Percentiles rank a stretch among this genome's conserved stretches.
Conservation (phyloP, 1,139 yeast species). For the Diutina sp. region DNA sequence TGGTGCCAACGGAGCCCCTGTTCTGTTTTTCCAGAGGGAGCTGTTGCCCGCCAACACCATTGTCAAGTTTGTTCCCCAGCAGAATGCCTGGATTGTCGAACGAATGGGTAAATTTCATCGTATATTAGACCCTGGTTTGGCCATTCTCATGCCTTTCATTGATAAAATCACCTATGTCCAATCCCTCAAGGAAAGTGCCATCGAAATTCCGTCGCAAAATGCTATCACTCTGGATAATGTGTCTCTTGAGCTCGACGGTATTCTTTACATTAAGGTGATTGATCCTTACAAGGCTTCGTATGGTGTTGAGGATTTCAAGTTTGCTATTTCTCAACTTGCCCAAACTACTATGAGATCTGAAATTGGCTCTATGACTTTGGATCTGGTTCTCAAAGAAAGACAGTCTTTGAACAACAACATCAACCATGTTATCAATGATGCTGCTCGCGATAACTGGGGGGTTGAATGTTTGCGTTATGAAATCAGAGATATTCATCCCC, state of each 20-base stretch:
- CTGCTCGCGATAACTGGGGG: slow-evolving; percentile 75
- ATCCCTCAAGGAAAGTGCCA: slow-evolving; percentile 68
- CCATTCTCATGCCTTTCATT: slow-evolving; percentile 56
- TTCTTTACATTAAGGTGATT: slow-evolving; percentile 60
- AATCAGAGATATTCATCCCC: slow-evolving; percentile 83
- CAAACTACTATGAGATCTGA: slow-evolving; percentile 88
- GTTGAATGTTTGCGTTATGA: slow-evolving; percentile 76
- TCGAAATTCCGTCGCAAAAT: slow-evolving; percentile 73
- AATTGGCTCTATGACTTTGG: slow-evolving; percentile 72
- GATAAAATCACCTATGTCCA: slow-evolving; percentile 76
- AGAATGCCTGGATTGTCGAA: slow-evolving; percentile 85
- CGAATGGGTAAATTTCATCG: slow-evolving; percentile 80
- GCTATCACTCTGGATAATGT: slow-evolving; percentile 85
- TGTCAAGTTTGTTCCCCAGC: slow-evolving; percentile 75
- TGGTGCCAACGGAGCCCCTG: slow-evolving; percentile 4
- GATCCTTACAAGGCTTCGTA: slow-evolving; percentile 82
- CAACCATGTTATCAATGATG: slow-evolving; percentile 71
- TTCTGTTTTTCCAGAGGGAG: slow-evolving; percentile 47
- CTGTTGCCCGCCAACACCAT: slow-evolving; percentile 64
- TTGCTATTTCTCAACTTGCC: slow-evolving; percentile 75
- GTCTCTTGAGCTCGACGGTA: slow-evolving; percentile 75
- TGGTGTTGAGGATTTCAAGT: slow-evolving; percentile 82
- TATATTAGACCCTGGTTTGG: slow-evolving; percentile 68
- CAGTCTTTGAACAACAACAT: slow-evolving; percentile 61
- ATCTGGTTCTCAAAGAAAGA: slow-evolving; percentile 66